These are phyloP conservation scores for Macrocybe gigantea DNA, from an alignment of 768 basidiomycete species.

Conservation along the genomic window DNA sequence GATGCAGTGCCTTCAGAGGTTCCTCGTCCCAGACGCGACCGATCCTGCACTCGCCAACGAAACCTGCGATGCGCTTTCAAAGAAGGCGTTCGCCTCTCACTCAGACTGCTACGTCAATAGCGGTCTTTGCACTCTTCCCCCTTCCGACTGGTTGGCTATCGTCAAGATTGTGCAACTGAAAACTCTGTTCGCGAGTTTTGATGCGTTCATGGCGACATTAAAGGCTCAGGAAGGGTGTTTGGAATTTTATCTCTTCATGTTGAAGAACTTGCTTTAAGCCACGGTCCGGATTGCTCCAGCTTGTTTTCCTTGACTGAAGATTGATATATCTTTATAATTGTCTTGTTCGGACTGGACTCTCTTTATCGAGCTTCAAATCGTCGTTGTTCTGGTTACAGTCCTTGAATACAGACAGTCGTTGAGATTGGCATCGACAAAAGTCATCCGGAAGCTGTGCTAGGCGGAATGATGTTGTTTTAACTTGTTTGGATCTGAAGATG, in stretches of 20 bases:
- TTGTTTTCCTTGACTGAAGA: too few relatives aligned
- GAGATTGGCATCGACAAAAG: too few relatives aligned
- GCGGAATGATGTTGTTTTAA: too few relatives aligned
- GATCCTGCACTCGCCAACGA: conserved; percentile 11
- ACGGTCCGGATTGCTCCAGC: too few relatives aligned
- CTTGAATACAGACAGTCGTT: too few relatives aligned
- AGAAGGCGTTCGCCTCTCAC: conserved; percentile 36
- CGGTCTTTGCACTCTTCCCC: conserved; percentile 34
- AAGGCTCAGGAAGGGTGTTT: conserved; percentile 24
- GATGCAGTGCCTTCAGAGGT: conserved; percentile 40
- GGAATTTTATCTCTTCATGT: conserved; percentile 15
- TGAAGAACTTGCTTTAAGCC: too few relatives aligned
- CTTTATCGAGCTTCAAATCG: too few relatives aligned
- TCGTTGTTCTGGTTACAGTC: too few relatives aligned
- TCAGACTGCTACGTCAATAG: conserved; percentile 32
- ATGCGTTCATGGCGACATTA: conserved; percentile 21
- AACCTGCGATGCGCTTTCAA: conserved; percentile 26
- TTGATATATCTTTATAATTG: too few relatives aligned
- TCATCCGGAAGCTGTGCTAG: too few relatives aligned
- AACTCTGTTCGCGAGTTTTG: conserved; percentile 24
- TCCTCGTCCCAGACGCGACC: conserved; percentile 30
- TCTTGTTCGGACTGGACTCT: too few relatives aligned
- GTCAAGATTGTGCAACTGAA: conserved; percentile 27
- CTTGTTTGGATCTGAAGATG: too few relatives aligned
- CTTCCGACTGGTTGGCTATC: conserved; percentile 29